Evolutionary conservation across 1,139 yeast genomes (phyloP), one percentile per base, ranked within the genome.

Genomic region (Lodderomyces elongisporus): DNA sequence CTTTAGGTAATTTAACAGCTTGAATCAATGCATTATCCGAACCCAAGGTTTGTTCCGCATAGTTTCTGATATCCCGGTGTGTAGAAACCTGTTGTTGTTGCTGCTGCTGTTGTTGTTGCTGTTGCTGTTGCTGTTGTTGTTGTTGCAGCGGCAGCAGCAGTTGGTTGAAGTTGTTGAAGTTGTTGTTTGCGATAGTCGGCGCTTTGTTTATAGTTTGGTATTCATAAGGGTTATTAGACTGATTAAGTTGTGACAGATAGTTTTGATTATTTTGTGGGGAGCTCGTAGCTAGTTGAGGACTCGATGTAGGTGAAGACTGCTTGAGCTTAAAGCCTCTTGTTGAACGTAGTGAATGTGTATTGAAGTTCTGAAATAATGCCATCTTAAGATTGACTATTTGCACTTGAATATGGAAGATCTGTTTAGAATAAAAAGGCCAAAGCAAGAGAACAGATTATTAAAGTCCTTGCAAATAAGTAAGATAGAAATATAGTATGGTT

Each of bases 41-140:
- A 0, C 98, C 98, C 33, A 93, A 66, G 0, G 98, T 91, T 35
- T 93, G 91, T 54, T 89, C 96, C 1, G 96, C 97, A 49, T 85
- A 87, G 51, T 72, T 80, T 39, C 95, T 74, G 39, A 82, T 75
- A 52, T 80, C 87, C 46, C 66, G 75, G 51, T 81, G 93, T 6
- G 84, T 66, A 0, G 82, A 67, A 8, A 76, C 75, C 30, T 66
- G 52, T 37, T 66, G 70, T 44, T 54, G 60, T 39, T 46, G 50
- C 25, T 54, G 65, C 45, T 44, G 31, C 23, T 12, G 10, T 4
- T 33, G 40, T n/a, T 43, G 44, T 27, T 44, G 47, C 22, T 40
- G 39, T n/a, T 64, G 58, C 18, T 67, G 66, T 5, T 25, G 32
- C 13, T 27, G 32, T 10, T 16, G 31, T 10, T 22, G 28, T 21